A percentile compares a stretch with the other conserved stretches of the same genome.
Evolutionary conservation across 345 rosid genomes (phyloP).

Genomic region (Brassica carinata): DNA sequence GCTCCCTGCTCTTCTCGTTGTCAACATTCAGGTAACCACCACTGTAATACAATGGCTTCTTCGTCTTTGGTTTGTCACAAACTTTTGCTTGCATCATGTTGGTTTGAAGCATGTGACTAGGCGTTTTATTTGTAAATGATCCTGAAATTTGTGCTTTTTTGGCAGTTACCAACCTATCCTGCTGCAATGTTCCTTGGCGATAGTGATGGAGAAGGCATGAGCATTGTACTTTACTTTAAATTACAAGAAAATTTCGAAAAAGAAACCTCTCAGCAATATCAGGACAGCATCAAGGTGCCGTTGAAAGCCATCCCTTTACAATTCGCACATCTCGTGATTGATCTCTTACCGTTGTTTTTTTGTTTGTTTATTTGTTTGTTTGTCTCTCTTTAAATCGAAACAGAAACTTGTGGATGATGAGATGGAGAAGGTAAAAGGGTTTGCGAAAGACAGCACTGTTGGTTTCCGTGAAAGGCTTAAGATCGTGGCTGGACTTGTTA

Average conservation of each 20-base stretch:
- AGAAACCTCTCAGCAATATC: slow-evolving; percentile 61
- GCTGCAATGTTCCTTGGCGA: slow-evolving; percentile 89
- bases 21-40: slow-evolving; percentile 80
- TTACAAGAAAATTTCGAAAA: slow-evolving; percentile 62
- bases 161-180: slow-evolving; percentile 92
- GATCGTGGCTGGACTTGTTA: slow-evolving; percentile 78
- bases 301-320: neutral
- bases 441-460: slow-evolving; percentile 68
- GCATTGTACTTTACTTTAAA: slow-evolving; percentile 84
- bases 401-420: slow-evolving; percentile 87
- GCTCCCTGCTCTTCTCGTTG: slow-evolving; percentile 77
- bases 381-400: neutral
- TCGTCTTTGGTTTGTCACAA: neutral
- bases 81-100: neutral
- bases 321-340: neutral
- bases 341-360: neutral
- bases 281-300: slow-evolving; percentile 72
- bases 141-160: slow-evolving; percentile 3
- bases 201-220: slow-evolving; percentile 92
- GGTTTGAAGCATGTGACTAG: neutral
- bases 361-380: neutral
- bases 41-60: slow-evolving; percentile 1
- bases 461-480: slow-evolving; percentile 91
- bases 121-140: neutral
- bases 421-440: slow-evolving; percentile 84